Evolutionary conservation across 2,329 filamentous ascomycete genomes (phyloP), one percentile per base, ranked within the genome.

Genomic region (Hypoxylon sp.): DNA sequence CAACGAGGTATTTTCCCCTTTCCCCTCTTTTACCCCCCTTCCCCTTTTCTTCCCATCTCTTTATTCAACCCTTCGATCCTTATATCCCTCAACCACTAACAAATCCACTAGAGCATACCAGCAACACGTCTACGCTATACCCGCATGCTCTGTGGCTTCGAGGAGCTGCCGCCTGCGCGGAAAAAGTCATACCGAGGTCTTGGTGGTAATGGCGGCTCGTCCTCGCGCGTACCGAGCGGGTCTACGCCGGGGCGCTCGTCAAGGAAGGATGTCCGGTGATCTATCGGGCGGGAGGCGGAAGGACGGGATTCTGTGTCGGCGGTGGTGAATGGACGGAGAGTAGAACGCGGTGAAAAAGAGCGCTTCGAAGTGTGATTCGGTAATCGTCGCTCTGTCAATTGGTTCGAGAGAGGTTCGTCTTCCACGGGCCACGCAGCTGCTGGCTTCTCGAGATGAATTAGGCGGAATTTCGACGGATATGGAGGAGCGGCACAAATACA

Each of bases 91-190:
- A 19, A 13, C 24, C 52, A 37, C 60, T 46, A 37, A 53, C 58
- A 37, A 44, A 19, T 51, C 26, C 17, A 33, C 9, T 67, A 90
- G 88, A 89, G 83, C 74, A 82, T 89, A 24, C 81, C 87, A 0
- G 82, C 83, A 17, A 87, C 87, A 13, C 82, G 87, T 6, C 80
- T 86, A n/a, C 82, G 85, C 67, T 90, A 88, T 75, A 87, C 82
- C 56, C 83, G 83, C 67, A 83, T 88, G 74, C 80, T 89, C 47
- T 88, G 86, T 75, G 87, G 87, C 39, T 83, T 84, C 69, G 82
- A 85, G 10, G 78, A 81, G 22, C 72, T 63, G 10, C 26, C 78
- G 3, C 60, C 65, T 6, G 17, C 53, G 33, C 65, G 64, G 8
- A 69, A 59, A 50, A 64, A 65, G 44, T 46, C 59, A 10, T 44